Evolutionary conservation across 177 flowering plant species (phyloP), one percentile per base, ranked within the genome.

Genomic region (Vitis hybrid): DNA sequence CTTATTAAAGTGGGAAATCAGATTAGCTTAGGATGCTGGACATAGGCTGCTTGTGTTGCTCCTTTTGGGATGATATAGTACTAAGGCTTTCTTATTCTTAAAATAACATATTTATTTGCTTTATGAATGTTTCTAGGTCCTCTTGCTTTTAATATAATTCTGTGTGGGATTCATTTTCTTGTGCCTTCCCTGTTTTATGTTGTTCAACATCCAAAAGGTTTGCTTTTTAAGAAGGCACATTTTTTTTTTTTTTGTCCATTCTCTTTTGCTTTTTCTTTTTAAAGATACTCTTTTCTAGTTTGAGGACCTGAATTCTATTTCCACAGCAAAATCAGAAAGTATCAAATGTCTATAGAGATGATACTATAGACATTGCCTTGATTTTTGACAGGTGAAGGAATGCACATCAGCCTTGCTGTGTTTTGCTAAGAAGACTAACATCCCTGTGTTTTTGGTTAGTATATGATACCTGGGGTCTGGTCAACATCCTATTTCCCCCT

Each of bases 321-420:
- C 3, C 6, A 13, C 3, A 10, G 3, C 26, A 8, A 26, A 26
- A 50, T 65, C 49, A 52, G 4, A 23, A 34, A 13, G 34, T 17
- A 19, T 10, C 17, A 55, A 32, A 10, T 66, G 54, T 17, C 12
- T 67, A 9, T 30, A 26, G 34, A 51, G 65, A 10, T 52, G 15
- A 60, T 65, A 15, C 40, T 30, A 56, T 14, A 10, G 2, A 67
- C 56, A 2, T 34, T 68, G n/a, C 61, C 13, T 77, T 72, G 59
- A 13, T 80, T 4, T 67, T 60, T 75, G 62, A 73, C 83, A 94
- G 98, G 94, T 95, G 69, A 91, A 81, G 78, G 98, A 95, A 74
- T 95, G 99, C 78, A 95, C 99, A 52, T 80, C 94, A 73, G 87
- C 91, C 12, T 81, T 95, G 70, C 80, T 91, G 69, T 89, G 91